Evolutionary conservation across 106 monocot species (phyloP).

Genomic region (Xerophyta viscosa): DNA sequence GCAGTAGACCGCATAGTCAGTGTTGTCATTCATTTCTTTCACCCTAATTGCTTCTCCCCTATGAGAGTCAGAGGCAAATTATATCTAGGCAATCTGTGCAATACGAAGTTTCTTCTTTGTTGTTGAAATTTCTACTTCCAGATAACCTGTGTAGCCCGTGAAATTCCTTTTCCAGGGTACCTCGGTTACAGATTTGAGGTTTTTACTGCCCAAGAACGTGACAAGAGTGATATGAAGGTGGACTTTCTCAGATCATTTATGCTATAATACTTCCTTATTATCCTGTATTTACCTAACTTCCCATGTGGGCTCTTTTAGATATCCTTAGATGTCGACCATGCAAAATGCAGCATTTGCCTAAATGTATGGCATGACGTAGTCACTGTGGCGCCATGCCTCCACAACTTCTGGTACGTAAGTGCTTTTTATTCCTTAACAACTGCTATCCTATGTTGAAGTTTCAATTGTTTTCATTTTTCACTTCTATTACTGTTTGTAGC

Average conservation of each 20-base stretch:
- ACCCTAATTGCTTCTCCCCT: too few species aligned
- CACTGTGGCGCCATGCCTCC: slow-evolving; percentile 89
- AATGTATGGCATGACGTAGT: slow-evolving; percentile 99
- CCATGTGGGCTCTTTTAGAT: slow-evolving; percentile 35
- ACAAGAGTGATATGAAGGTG: slow-evolving; percentile 50
- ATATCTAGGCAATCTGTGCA: too few species aligned
- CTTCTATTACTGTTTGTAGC: slow-evolving; percentile 25
- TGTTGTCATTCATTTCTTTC: too few species aligned
- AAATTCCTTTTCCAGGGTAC: slow-evolving; percentile 39
- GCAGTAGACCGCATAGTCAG: too few species aligned
- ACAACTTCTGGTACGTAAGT: slow-evolving; percentile 85
- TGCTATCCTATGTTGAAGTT: neutral
- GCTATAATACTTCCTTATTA: slow-evolving; percentile 2
- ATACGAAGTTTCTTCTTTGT: too few species aligned
- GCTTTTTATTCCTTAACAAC: neutral
- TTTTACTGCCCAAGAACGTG: slow-evolving; percentile 7
- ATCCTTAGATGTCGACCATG: slow-evolving; percentile 71
- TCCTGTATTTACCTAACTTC: neutral
- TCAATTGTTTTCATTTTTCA: neutral
- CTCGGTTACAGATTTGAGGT: slow-evolving; percentile 60
- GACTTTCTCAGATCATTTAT: slow-evolving; percentile 1
- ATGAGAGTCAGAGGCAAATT: too few species aligned
- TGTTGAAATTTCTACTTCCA: too few species aligned
- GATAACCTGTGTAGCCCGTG: too few species aligned
- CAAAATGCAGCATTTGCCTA: slow-evolving; percentile 97